Base-by-base conservation (phyloP, 1,284 basidiomycete species). In the Tilletiopsis washingtonensis region DNA sequence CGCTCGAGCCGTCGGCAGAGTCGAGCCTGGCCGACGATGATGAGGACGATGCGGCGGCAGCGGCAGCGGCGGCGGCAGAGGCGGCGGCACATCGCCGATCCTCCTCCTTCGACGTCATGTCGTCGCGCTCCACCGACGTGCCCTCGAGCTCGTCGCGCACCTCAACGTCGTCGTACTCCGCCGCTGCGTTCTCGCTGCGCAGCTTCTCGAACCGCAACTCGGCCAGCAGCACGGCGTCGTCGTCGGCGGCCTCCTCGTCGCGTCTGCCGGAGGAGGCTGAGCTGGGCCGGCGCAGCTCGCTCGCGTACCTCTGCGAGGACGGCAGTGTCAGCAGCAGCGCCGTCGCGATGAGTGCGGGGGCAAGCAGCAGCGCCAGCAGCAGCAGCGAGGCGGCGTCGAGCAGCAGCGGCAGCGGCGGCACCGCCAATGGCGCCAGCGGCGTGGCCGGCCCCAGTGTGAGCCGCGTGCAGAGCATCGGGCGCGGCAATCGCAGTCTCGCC, bases 181-280 rank as follows among this genome's bases (percentile, higher is more conserved):
- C 37, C 2, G 63, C 63, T 32, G 59, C 61, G 3, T 63, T 63
- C 45, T 60, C 59, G 11, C 45, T 67, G 15, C 54, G 64, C 19
- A 59, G 56, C 4, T 32, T 67, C 5, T 67, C 64, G 1, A 58
- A 67, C 34, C 57, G 64, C 20, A 60, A 53, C 40, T 67, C 64
- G 4, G 58, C 53, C 1, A 58, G 59, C 25, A 66, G 64, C 29
- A 43, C 55, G 17, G 49, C 56, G 3, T 60, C 39, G 14, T 48
- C 61, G 11, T 59, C 59, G 0, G 39, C 48, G 26, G 40, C 47
- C 4, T 57, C 52, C 0, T 27, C 3, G 19, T 20, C 25, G 23
- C n/a, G 42, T 15, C 24, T 17, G 2, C 24, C 15, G 27, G 12
- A 27, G 42, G 21, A 20, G 24, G n/a, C 5, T 27, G 19, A 44